Evolutionary conservation across 1,284 basidiomycete species (phyloP).

Genomic region (Leccinum pachyderme): DNA sequence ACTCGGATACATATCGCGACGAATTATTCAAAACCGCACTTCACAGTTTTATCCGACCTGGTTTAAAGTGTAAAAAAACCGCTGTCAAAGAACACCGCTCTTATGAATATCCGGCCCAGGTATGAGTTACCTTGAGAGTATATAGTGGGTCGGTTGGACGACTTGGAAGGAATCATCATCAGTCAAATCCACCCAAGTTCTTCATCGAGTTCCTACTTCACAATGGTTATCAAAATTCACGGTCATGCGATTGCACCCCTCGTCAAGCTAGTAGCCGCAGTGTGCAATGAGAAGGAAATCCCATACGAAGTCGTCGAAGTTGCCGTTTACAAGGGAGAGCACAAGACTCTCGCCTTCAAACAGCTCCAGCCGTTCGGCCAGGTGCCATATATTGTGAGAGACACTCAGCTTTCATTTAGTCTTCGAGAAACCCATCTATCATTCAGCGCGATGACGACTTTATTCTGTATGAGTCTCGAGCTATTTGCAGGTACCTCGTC

Average conservation of each 20-base stretch:
- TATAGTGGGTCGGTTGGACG: slow-evolving; percentile 3
- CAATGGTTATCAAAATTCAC: slow-evolving; percentile 27
- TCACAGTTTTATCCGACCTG: background rate
- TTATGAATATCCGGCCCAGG: background rate
- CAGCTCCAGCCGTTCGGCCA: slow-evolving; percentile 50
- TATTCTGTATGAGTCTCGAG: slow-evolving; percentile 47
- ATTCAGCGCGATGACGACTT: slow-evolving; percentile 42
- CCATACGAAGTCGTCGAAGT: slow-evolving; percentile 39
- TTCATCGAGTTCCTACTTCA: background rate
- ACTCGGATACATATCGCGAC: background rate
- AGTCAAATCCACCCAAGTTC: background rate
- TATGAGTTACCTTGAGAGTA: background rate
- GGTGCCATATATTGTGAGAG: slow-evolving; percentile 45
- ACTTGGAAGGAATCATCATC: background rate
- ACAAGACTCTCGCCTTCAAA: slow-evolving; percentile 39
- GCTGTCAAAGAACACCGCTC: slow-evolving; percentile 4
- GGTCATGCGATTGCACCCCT: slow-evolving; percentile 23
- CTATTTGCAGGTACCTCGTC: slow-evolving; percentile 48
- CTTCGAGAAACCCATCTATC: background rate
- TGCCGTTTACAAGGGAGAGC: slow-evolving; percentile 36
- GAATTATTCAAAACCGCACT: background rate
- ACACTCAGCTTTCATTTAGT: background rate
- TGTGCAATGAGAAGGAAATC: slow-evolving; percentile 37
- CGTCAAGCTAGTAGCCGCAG: slow-evolving; percentile 22
- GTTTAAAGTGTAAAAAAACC: background rate